Evolutionary conservation across 2,329 filamentous ascomycete genomes (phyloP).

Genomic region (Fusarium sp.): DNA sequence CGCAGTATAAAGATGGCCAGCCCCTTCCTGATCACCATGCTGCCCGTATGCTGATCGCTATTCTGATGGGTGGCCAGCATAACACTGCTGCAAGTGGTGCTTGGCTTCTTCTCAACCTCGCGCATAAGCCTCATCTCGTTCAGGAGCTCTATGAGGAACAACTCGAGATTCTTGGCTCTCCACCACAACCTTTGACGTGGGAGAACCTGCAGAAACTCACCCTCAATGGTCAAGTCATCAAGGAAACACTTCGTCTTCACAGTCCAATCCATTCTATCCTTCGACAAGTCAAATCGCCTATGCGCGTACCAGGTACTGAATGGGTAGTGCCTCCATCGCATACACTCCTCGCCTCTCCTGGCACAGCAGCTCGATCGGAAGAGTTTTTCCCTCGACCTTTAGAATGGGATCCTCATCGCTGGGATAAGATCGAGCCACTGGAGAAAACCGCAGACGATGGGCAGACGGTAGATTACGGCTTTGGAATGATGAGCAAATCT

Average conservation of each 20-base stretch:
- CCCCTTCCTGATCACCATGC: constrained; percentile 82
- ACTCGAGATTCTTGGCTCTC: constrained; percentile 74
- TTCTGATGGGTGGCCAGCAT: constrained; percentile 92
- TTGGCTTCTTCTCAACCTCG: constrained; percentile 86
- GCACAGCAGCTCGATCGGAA: constrained; percentile 78
- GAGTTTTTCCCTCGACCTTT: constrained; percentile 84
- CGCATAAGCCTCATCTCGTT: constrained; percentile 79
- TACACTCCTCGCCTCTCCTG: constrained; percentile 84
- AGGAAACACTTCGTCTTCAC: constrained; percentile 90
- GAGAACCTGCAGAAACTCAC: constrained; percentile 82
- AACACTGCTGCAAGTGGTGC: constrained; percentile 85
- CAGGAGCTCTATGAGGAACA: constrained; percentile 88
- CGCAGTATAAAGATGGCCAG: constrained; percentile 83
- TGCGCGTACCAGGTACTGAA: constrained; percentile 83
- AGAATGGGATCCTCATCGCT: constrained; percentile 89
- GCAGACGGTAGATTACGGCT: constrained; percentile 92
- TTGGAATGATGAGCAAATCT: constrained; percentile 91
- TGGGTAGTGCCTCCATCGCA: constrained; percentile 86
- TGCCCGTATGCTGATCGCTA: constrained; percentile 91
- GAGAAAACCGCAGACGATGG: constrained; percentile 68
- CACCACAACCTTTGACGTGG: constrained; percentile 79
- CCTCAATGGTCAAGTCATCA: constrained; percentile 84
- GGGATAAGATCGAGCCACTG: constrained; percentile 67
- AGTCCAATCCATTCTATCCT: constrained; percentile 95
- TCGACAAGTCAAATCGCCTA: constrained; percentile 88